These are phyloP conservation scores for Tylopilus cervinicoccineus DNA, from an alignment of 768 basidiomycete genomes.

Conservation along the genomic window DNA sequence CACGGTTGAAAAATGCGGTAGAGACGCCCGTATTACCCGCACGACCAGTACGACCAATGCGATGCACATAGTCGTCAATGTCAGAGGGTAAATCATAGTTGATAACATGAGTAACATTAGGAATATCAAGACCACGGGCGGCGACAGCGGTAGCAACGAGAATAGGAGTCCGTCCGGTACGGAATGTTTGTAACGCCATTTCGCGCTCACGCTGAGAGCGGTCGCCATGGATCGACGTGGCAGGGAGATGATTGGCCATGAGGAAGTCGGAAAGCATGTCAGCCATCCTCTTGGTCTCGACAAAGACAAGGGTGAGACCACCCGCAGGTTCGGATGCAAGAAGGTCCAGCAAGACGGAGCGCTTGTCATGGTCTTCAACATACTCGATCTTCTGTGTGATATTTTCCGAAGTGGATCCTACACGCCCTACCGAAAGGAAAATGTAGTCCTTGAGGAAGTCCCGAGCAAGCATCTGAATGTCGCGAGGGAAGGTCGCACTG, in stretches of 20 bases:
- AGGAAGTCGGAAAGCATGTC: conserved; percentile 98
- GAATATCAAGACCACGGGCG: conserved; percentile 98
- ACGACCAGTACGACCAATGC: conserved; percentile 97
- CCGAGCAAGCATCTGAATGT: conserved; percentile 94
- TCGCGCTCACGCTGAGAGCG: conserved; percentile 98
- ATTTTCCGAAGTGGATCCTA: conserved; percentile 98
- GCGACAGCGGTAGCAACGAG: conserved; percentile 98
- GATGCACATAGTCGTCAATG: conserved; percentile 99
- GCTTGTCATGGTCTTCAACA: conserved; percentile 96
- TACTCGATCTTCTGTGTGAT: conserved; percentile 99
- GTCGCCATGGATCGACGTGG: conserved; percentile 98
- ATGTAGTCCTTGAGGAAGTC: conserved; percentile 99
- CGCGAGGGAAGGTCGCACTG: conserved; percentile 97
- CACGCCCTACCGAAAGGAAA: conserved; percentile 97
- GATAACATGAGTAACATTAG: conserved; percentile 97
- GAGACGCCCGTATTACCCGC: conserved; percentile 96
- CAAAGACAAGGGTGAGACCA: conserved; percentile 93
- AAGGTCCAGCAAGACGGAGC: conserved; percentile 92
- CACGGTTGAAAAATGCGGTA: conserved; percentile 94
- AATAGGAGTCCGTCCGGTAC: conserved; percentile 90
- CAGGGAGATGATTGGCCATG: conserved; percentile 72
- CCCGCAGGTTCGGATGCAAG: conserved; percentile 66
- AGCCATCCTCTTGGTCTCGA: conserved; percentile 99
- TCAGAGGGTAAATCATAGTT: conserved; percentile 98
- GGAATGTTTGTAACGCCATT: conserved; percentile 92